Base-by-base conservation (phyloP, 257 asterid genomes). In the Jacaranda mimosifolia region DNA sequence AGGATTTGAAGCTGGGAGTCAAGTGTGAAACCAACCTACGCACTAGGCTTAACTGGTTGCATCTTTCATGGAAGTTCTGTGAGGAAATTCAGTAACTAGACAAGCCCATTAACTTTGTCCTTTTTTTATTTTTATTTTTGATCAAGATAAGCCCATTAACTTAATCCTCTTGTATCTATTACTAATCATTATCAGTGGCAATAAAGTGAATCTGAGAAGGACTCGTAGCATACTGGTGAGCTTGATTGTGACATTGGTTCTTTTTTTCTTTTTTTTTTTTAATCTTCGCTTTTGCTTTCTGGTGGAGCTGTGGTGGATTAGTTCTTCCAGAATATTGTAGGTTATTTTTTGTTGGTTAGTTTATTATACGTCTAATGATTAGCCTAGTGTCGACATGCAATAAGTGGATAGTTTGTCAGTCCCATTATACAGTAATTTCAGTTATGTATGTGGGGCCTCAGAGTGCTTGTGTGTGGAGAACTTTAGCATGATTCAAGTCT, bases 391-490 rank as follows among this genome's bases (percentile, higher is more conserved):
- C 36, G 65, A 39, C 63, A 53, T 26, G 48, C 62, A 35, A 52
- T 53, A 39, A 18, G 36, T 9, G 59, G 70, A 49, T 74, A 48
- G 78, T 56, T 39, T 35, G 49, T 71, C n/a, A 36, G 26, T 4
- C 36, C 76, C 43, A 45, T n/a, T 32, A 60, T 17, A 60, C 19
- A 66, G 68, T 63, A 11, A 73, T 48, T 76, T 76, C 48, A 26
- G 32, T 26, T 26, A 0, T 26, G 32, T 2, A 26, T 26, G 32
- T 26, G 32, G 32, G 2, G 32, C 32, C 32, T 26, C 2, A 26
- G 2, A 26, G 32, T 26, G 32, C 32, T 26, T 26, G 32, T 26
- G 32, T 2, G 2, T 26, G 32, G 32, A 26, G 32, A 26, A 26
- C 32, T 26, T 26, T 26, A 26, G 32, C 32, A 26, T 26, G 32